Evolutionary conservation across 164 flowering plant genomes (phyloP).

Genomic region (Amborella trichopoda): DNA sequence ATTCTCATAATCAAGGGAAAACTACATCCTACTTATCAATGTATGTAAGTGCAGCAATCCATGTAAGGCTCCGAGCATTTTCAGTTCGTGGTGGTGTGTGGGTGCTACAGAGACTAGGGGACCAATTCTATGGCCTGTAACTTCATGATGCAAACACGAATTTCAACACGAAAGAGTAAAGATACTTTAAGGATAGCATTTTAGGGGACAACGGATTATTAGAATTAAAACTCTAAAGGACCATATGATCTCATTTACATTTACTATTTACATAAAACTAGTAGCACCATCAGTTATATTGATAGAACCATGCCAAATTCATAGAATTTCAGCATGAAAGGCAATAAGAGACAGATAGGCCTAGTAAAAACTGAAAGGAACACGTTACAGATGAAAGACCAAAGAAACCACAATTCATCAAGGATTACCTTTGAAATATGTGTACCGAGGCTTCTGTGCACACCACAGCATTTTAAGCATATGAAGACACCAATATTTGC

Average conservation of each 20-base stretch:
- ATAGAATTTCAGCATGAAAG: not conserved
- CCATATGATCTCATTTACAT: not conserved
- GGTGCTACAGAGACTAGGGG: too few relatives aligned
- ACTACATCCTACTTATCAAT: too few relatives aligned
- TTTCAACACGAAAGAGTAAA: too few relatives aligned
- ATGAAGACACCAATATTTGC: conserved; percentile 94
- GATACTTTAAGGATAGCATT: too few relatives aligned
- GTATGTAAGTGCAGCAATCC: too few relatives aligned
- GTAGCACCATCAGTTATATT: not conserved
- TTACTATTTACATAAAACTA: not conserved
- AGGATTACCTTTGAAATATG: conserved; percentile 78
- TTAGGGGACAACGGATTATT: too few relatives aligned
- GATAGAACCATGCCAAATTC: not conserved
- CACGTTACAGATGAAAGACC: not conserved
- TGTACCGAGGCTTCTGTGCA: conserved; percentile 90
- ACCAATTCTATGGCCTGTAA: too few relatives aligned
- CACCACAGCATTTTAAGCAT: conserved; percentile 93
- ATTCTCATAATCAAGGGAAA: too few relatives aligned
- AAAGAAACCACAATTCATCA: not conserved
- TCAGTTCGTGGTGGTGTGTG: too few relatives aligned
- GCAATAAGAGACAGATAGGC: not conserved
- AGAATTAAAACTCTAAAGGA: too few relatives aligned
- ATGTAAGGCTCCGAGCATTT: too few relatives aligned
- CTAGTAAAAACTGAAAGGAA: not conserved
- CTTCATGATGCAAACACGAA: too few relatives aligned